Base-by-base conservation (phyloP, 148 eudicot genomes). In the Rhododendron ferrugineum region DNA sequence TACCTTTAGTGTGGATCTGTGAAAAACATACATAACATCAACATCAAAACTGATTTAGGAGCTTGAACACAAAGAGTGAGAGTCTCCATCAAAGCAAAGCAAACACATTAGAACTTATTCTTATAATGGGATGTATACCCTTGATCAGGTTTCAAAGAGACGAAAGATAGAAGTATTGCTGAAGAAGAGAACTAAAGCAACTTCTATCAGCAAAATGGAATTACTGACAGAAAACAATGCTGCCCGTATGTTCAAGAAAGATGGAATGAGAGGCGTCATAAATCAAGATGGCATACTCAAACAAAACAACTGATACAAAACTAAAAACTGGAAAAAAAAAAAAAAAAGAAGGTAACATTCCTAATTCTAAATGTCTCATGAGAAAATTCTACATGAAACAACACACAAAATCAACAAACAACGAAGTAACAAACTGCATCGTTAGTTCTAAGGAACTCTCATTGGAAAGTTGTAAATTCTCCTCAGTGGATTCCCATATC, bases 1-100 rank as follows among this genome's bases (percentile, higher is more conserved):
- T 97, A 76, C 94, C 98, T 89, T 97, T 97, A 22, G 99, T 97
- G 89, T 97, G 96, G 73, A 95, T 93, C 99, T 95, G 93, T 82
- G 56, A 79, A 36, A 68, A 77, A 76, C 54, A 72, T 15, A 72
- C 40, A 37, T 6, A 37, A 6, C 30, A 75, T 37, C 49, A 68
- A 40, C 28, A 70, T 78, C 78, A 26, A 26, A 78, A 26, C 32
- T 83, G 47, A 32, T 37, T 68, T 52, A 81, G 10, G 47, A 58
- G 36, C n/a, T n/a, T 47, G 46, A 49, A 9, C 34, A 60, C 30
- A 42, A n/a, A 15, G 5, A 62, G 23, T 28, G 30, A 82, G 36
- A 44, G 20, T 34, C 66, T 44, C 40, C n/a, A 44, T 68, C 15
- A 37, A 66, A 82, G 46, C 50, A 82, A 42, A 68, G 4, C 22